Percentiles rank a stretch among this genome's conserved stretches.
These are phyloP conservation scores for Boletus tomentosulus DNA, from an alignment of 768 basidiomycete genomes.

Conservation along the genomic window DNA sequence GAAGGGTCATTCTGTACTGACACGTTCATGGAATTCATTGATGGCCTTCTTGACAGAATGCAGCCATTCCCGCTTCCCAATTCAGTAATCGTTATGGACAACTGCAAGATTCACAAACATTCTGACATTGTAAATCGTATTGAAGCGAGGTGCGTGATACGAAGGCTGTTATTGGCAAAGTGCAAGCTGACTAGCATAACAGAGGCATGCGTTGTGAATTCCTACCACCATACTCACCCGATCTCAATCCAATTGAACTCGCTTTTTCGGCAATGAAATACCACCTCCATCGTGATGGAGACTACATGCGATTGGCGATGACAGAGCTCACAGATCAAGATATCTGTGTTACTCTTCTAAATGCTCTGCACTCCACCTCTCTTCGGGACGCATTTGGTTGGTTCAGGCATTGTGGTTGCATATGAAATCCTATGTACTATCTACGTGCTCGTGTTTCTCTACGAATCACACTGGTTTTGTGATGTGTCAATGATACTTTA, in stretches of 20 bases:
- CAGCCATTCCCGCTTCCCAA: background rate
- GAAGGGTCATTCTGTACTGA: background rate
- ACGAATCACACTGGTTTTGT: too few relatives aligned
- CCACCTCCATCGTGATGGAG: background rate
- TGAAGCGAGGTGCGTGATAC: background rate
- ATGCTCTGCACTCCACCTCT: too few relatives aligned
- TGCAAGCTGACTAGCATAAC: background rate
- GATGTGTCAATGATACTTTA: too few relatives aligned
- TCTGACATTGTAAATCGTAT: background rate
- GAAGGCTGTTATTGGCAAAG: too few relatives aligned
- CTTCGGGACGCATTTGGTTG: too few relatives aligned
- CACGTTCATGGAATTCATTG: background rate
- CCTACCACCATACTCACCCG: background rate
- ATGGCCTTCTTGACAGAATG: background rate
- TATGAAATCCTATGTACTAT: too few relatives aligned
- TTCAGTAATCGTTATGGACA: slow-evolving; percentile 3
- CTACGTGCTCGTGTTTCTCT: too few relatives aligned
- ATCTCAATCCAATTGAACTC: background rate
- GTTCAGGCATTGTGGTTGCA: too few relatives aligned
- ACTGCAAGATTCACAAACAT: slow-evolving; percentile 4
- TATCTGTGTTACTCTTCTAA: too few relatives aligned
- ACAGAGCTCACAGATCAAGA: too few relatives aligned
- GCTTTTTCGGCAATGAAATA: background rate
- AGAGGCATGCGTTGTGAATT: background rate
- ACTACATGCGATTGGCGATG: background rate